These are phyloP conservation scores for Yamadazyma diddensiae DNA, from an alignment of 1,139 yeast genomes.

Conservation along the genomic window DNA sequence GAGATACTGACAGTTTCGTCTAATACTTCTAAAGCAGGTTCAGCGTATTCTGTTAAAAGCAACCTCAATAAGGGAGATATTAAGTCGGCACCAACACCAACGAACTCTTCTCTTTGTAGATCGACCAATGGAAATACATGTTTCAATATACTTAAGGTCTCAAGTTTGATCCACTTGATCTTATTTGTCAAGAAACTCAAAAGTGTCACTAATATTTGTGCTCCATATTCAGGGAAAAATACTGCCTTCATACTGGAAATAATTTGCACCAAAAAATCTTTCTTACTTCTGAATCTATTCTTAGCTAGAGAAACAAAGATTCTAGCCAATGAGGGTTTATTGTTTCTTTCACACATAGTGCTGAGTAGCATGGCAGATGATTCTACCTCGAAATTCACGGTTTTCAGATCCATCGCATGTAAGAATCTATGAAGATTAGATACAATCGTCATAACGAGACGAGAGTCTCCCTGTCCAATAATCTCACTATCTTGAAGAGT, in stretches of 20 bases:
- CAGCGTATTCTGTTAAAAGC: constrained; percentile 82
- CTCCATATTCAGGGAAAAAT: constrained; percentile 75
- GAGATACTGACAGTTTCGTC: constrained; percentile 86
- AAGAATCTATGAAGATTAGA: constrained; percentile 82
- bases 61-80: constrained; percentile 85
- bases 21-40: constrained; percentile 81
- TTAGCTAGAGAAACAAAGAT: constrained; percentile 76
- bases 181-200: constrained; percentile 78
- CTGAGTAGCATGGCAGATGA: constrained; percentile 60
- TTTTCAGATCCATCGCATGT: constrained; percentile 66
- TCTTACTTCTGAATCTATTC: constrained; percentile 78
- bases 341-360: constrained; percentile 56
- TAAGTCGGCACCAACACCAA: constrained; percentile 91
- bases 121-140: constrained; percentile 76
- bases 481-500: constrained; percentile 69
- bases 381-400: constrained; percentile 49
- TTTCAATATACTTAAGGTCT: constrained; percentile 73
- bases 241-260: constrained; percentile 62
- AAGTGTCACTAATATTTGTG: constrained; percentile 69
- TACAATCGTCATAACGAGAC: constrained; percentile 69
- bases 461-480: constrained; percentile 67
- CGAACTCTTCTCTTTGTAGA: constrained; percentile 72
- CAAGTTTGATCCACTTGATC: constrained; percentile 73
- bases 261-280: constrained; percentile 82
- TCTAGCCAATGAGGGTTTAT: constrained; percentile 62